A percentile compares a stretch with the other conserved stretches of the same genome.
These are phyloP conservation scores for Sequoiadendron giganteum DNA, from an alignment of 75 land plant species.

Conservation along the genomic window DNA sequence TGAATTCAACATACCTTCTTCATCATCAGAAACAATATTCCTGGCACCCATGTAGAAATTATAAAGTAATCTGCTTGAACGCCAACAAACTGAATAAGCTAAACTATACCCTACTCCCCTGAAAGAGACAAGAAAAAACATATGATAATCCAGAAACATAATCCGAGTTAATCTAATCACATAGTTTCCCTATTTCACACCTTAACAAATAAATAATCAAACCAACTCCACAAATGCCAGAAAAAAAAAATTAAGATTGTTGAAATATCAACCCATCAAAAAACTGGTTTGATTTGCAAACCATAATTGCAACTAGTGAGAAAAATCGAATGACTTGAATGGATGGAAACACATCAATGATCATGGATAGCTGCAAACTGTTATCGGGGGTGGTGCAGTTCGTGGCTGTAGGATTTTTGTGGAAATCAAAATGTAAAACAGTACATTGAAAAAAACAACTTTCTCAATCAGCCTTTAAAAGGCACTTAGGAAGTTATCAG, in stretches of 20 bases:
- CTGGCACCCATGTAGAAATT: not conserved
- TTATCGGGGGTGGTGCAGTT: not conserved
- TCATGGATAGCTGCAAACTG: not conserved
- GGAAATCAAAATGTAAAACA: not conserved
- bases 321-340: too few relatives aligned
- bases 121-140: not conserved
- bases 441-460: too few relatives aligned
- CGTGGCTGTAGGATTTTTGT: not conserved
- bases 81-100: not conserved
- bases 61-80: not conserved
- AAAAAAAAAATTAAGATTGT: too few relatives aligned
- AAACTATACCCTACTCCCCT: not conserved
- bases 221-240: too few relatives aligned
- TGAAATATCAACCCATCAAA: not conserved
- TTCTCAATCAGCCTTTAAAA: not conserved
- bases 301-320: not conserved
- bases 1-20: not conserved
- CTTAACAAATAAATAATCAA: not conserved
- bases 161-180: not conserved
- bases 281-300: not conserved
- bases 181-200: not conserved
- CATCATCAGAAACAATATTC: slow-evolving; percentile 4
- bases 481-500: not conserved
- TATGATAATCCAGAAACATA: not conserved
- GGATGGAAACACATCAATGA: not conserved